Evolutionary conservation across 768 basidiomycete species (phyloP).

Genomic region (Botryobasidium botryosum): DNA sequence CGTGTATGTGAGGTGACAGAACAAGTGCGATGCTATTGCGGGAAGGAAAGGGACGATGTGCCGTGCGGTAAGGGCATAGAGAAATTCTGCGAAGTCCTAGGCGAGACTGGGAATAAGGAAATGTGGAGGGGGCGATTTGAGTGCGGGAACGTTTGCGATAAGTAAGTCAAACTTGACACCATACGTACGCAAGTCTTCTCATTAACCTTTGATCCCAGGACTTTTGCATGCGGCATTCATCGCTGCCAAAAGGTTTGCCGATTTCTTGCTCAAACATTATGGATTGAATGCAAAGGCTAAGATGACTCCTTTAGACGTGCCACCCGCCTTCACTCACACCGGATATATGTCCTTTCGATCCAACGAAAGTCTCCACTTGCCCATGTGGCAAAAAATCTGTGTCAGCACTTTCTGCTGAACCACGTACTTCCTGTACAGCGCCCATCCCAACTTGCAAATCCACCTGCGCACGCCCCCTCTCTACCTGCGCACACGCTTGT

Average conservation of each 20-base stretch:
- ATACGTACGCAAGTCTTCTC: too few relatives aligned
- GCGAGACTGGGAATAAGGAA: conserved; percentile 23
- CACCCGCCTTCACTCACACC: conserved; percentile 51
- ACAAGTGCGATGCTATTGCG: conserved; percentile 60
- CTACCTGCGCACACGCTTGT: conserved; percentile 62
- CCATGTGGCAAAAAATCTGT: conserved; percentile 63
- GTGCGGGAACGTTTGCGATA: conserved; percentile 45
- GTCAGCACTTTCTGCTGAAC: conserved; percentile 29
- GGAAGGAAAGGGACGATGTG: conserved; percentile 39
- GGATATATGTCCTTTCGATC: conserved; percentile 55
- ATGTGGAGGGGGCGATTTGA: conserved; percentile 49
- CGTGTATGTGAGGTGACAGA: conserved; percentile 40
- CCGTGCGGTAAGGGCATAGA: conserved; percentile 48
- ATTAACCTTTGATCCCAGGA: conserved; percentile 23
- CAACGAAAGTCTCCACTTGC: conserved; percentile 48
- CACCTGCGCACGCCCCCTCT: conserved; percentile 44
- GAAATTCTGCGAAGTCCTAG: conserved; percentile 23
- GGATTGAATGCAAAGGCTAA: too few relatives aligned
- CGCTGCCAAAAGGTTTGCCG: conserved; percentile 35
- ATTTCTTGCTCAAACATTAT: too few relatives aligned
- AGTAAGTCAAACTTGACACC: conserved; percentile 25
- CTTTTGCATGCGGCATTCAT: conserved; percentile 66
- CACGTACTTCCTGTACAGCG: conserved; percentile 28
- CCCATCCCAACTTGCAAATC: conserved; percentile 49
- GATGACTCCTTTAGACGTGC: conserved; percentile 28